Evolutionary conservation across 176 grass and related monocot species (phyloP), one percentile per base, ranked within the genome.

Genomic region (Juncus effusus): DNA sequence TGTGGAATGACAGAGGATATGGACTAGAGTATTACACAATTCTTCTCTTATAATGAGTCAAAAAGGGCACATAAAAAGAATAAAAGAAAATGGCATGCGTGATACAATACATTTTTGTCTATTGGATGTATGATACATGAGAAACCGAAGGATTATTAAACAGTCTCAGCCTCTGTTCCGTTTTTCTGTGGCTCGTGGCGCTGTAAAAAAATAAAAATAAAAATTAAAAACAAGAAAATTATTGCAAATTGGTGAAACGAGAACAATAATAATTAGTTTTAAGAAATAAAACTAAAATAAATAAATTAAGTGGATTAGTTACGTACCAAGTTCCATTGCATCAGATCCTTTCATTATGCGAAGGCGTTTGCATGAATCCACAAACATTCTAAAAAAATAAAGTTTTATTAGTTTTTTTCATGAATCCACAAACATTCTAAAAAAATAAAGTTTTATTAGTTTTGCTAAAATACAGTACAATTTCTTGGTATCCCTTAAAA

Each of bases 291-390:
- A 41, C 12, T 13, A 13, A 7, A 42, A 16, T n/a, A 79, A 63
- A 16, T 72, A 40, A 70, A 51, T 16, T 47, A 70, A 78, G 4
- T 56, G 14, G 28, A 36, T 39, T 19, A 52, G 55, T 44, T 69
- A 75, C 78, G 40, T 16, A 81, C 78, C 78, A 49, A 81, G 78
- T 69, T 74, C 78, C 38, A 81, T 69, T 54, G 78, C 78, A 54
- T 81, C 78, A 37, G 78, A 81, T 69, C 78, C 78, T 75, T 75
- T 81, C 78, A 81, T 81, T 52, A 81, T 60, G 13, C 78, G 70
- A 59, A 81, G 71, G 7, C 78, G 78, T 67, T 81, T 81, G 78
- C 78, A 81, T 16, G 78, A 75, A 39, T 75, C 78, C 15, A 81
- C 78, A 56, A 81, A 81, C 78, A 81, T 81, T 67, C 78, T 81